These are phyloP conservation scores for Scorias spongiosa DNA, from an alignment of 2,329 filamentous ascomycete species.

Conservation along the genomic window DNA sequence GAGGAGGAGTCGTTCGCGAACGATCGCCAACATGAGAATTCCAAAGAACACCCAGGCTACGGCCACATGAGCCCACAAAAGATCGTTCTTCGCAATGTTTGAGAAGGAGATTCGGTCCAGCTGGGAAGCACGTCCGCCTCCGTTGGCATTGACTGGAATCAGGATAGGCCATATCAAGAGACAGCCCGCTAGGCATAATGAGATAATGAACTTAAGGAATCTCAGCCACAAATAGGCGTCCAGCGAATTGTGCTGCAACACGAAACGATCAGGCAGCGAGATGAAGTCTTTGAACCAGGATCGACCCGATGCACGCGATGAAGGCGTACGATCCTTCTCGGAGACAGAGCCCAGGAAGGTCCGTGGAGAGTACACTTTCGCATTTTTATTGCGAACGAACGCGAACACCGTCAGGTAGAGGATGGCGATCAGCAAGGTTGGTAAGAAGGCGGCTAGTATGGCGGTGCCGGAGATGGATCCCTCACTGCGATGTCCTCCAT, in stretches of 20 bases:
- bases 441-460: slow-evolving; percentile 19
- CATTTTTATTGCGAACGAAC: slow-evolving; percentile 15
- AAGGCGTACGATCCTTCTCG: slow-evolving; percentile 18
- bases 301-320: slow-evolving; percentile 9
- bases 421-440: slow-evolving; percentile 15
- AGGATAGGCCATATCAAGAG: slow-evolving; percentile 31
- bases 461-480: slow-evolving; percentile 16
- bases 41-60: slow-evolving; percentile 29
- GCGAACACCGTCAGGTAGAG: slow-evolving; percentile 16
- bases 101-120: slow-evolving; percentile 20
- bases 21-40: slow-evolving; percentile 27
- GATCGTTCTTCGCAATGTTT: slow-evolving; percentile 27
- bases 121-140: slow-evolving; percentile 16
- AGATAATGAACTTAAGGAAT: slow-evolving; percentile 30
- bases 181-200: slow-evolving; percentile 27
- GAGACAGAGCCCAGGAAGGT: slow-evolving; percentile 19
- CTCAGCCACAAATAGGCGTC: slow-evolving; percentile 34
- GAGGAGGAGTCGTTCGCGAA: slow-evolving; percentile 31
- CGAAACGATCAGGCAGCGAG: slow-evolving; percentile 27
- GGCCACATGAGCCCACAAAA: slow-evolving; percentile 30
- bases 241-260: slow-evolving; percentile 33
- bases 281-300: slow-evolving; percentile 36
- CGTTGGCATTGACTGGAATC: slow-evolving; percentile 32
- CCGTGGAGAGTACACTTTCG: slow-evolving; percentile 18
- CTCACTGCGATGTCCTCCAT: slow-evolving; percentile 12